Evolutionary conservation across 108 stramenopile species (phyloP).

Genomic region (Skeletonema potamos): DNA sequence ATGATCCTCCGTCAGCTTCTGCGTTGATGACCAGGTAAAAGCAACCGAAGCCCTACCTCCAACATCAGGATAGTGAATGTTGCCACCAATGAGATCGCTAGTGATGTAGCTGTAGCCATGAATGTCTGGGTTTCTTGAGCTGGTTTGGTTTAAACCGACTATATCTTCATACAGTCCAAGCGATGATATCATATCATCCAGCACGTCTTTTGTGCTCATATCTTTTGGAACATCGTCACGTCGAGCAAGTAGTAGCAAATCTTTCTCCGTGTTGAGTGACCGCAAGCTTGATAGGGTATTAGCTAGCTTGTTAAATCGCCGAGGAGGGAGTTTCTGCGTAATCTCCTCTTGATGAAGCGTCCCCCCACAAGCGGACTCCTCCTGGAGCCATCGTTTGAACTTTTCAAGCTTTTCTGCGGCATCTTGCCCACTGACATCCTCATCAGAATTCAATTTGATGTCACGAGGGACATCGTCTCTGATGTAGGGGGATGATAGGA

Average conservation of each 20-base stretch:
- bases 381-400: constrained; percentile 11
- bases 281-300: neutral
- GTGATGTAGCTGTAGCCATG: constrained; percentile 12
- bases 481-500: constrained; percentile 13
- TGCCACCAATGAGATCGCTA: constrained; percentile 8
- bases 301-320: neutral
- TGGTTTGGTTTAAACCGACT: neutral
- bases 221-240: constrained; percentile 9
- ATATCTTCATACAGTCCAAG: constrained; percentile 7
- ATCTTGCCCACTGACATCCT: neutral
- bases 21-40: constrained; percentile 4
- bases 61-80: constrained; percentile 14
- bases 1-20: constrained; percentile 7
- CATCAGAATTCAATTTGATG: constrained; percentile 1
- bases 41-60: constrained; percentile 9
- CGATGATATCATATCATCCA: neutral
- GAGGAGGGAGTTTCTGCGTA: constrained; percentile 8
- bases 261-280: neutral
- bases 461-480: constrained; percentile 1
- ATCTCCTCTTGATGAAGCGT: constrained; percentile 8
- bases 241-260: constrained; percentile 12
- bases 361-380: neutral
- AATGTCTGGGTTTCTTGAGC: constrained; percentile 9
- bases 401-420: neutral
- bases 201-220: neutral